Evolutionary conservation across 2,329 filamentous ascomycete species (phyloP), one percentile per base, ranked within the genome.

Genomic region (Colletotrichum costaricense): DNA sequence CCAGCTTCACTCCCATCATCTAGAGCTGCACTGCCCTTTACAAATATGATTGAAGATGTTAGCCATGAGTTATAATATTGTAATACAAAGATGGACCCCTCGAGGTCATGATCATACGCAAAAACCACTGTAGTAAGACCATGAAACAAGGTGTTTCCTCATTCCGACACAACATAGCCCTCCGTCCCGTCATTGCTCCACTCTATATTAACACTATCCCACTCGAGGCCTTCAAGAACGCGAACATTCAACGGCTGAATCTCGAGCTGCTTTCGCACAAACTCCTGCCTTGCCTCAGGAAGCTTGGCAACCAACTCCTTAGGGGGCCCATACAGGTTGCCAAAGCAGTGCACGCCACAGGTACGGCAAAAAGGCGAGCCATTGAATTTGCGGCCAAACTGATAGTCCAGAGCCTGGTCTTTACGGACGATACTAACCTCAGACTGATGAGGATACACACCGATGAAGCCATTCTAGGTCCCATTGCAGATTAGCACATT

Each of bases 341-440:
- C 67, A 49, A 79, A 81, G 24, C 80, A 75, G 22, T 72, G 72
- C 0, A 81, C 79, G 3, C 81, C 81, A 56, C 81, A 82, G 0
- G 68, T 79, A 9, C 73, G 74, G 75, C 81, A 82, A 60, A 76
- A 72, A 1, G 74, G 71, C 1, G 55, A 52, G 3, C 77, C 76
- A 24, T 74, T 75, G 57, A 76, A 78, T 30, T 75, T 77, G 4
- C 71, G 68, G 0, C 77, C 77, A 19, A 69, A 73, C 3, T 69
- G 62, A 58, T 82, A 81, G 54, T 80, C 78, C 22, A 74, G 75
- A 1, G 75, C 77, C n/a, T 78, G 46, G 38, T 79, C 78, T 22
- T 68, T 65, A 9, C 80, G 78, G 30, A 76, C 57, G 2, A 82
- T 75, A 14, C 60, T 57, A 2, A 81, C 80, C n/a, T 78, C 75